Evolutionary conservation across 345 rosid species (phyloP).

Genomic region (Chamaenerion angustifolium): DNA sequence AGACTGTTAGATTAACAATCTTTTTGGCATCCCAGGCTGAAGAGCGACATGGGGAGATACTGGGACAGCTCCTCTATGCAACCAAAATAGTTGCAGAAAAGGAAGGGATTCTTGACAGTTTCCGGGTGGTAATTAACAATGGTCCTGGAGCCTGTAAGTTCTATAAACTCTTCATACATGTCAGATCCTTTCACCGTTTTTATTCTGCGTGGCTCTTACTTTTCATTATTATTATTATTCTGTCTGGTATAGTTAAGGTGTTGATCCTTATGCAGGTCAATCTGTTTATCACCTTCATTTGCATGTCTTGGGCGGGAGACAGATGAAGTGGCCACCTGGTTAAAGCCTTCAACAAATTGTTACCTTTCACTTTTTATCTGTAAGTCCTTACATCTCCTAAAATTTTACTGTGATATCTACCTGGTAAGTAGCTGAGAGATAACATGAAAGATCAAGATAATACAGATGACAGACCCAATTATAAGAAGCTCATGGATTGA

Average conservation of each 20-base stretch:
- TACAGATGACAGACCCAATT: no score
- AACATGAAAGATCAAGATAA: no score
- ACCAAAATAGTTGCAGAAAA: conserved; percentile 83
- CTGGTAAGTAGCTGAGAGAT: no score
- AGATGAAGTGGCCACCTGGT: conserved; percentile 94
- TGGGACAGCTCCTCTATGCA: conserved; percentile 62
- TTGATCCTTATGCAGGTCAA: conserved; percentile 44
- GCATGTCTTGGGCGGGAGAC: conserved; percentile 78
- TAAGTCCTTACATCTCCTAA: no score
- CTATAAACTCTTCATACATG: not conserved
- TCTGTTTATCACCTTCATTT: conserved; percentile 90
- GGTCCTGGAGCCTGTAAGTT: conserved; percentile 73
- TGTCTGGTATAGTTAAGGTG: no score
- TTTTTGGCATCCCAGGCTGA: conserved; percentile 44
- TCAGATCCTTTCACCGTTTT: not conserved
- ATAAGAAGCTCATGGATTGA: no score
- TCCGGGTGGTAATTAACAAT: conserved; percentile 85
- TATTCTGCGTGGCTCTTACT: not conserved
- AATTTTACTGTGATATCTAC: no score
- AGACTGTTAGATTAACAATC: not conserved
- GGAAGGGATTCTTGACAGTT: conserved; percentile 80
- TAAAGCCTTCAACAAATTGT: conserved; percentile 12
- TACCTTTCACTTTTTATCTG: not conserved
- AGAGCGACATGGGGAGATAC: conserved; percentile 51
- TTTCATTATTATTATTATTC: no score